A percentile compares a stretch with the other conserved stretches of the same genome.
phyloP scores from a whole-genome alignment of 1,284 basidiomycete genomes.

The Moesziomyces globuligerus region DNA sequence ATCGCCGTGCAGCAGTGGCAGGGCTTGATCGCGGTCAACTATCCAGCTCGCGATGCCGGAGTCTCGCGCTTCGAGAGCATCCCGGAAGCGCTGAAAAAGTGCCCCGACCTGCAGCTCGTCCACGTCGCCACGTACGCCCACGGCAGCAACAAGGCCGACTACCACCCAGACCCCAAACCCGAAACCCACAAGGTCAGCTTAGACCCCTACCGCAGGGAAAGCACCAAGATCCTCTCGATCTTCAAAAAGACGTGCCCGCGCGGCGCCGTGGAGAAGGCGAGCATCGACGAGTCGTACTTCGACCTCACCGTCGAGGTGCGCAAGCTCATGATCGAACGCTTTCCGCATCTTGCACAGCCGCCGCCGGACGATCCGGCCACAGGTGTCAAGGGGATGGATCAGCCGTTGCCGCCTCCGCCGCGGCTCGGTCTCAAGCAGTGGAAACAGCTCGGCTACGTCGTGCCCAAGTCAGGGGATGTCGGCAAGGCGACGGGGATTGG shows the following conservation, averaged over 20 bases:
- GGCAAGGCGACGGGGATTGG: slow-evolving; percentile 58
- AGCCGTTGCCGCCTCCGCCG: slow-evolving; percentile 78
- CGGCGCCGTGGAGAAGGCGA: slow-evolving; percentile 73
- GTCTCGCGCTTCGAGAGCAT: slow-evolving; percentile 75
- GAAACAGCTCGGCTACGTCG: slow-evolving; percentile 76
- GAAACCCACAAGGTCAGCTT: slow-evolving; percentile 94
- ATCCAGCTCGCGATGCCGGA: slow-evolving; percentile 87
- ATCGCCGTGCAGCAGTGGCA: slow-evolving; percentile 94
- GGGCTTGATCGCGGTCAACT: slow-evolving; percentile 88
- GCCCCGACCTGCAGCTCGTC: slow-evolving; percentile 83
- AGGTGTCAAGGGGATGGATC: slow-evolving; percentile 75
- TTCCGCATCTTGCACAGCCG: slow-evolving; percentile 75
- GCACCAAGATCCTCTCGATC: slow-evolving; percentile 84
- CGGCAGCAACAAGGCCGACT: slow-evolving; percentile 79
- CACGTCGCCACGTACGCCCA: slow-evolving; percentile 85
- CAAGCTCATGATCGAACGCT: slow-evolving; percentile 57
- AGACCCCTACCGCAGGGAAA: slow-evolving; percentile 91
- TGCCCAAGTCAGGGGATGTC: slow-evolving; percentile 73
- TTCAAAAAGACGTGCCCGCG: slow-evolving; percentile 81
- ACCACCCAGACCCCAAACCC: slow-evolving; percentile 80
- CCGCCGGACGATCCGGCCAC: slow-evolving; percentile 31
- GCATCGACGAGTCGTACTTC: slow-evolving; percentile 72
- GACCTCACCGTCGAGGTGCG: slow-evolving; percentile 64
- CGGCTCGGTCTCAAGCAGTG: slow-evolving; percentile 74
- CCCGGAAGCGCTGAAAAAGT: slow-evolving; percentile 75